Evolutionary conservation across 768 basidiomycete species (phyloP).

Genomic region (Neoboletus brunneissimus): DNA sequence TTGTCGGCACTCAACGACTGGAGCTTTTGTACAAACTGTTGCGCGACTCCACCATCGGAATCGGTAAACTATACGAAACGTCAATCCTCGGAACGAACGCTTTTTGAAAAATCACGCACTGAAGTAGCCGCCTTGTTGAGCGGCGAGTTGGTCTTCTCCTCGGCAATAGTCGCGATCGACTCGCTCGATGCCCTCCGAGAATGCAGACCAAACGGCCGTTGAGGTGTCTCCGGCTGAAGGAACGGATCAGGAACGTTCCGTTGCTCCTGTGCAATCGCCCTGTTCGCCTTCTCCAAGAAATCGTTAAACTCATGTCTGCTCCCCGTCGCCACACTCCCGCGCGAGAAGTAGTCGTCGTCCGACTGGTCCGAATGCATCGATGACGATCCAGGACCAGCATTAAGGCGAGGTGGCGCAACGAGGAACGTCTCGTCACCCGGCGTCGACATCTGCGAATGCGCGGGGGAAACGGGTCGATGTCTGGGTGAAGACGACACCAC

Average conservation of each 20-base stretch:
- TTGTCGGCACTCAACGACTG: constrained; percentile 78
- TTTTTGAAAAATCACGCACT: constrained; percentile 38
- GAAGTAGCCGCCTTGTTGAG: constrained; percentile 92
- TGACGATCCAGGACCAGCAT: constrained; percentile 29
- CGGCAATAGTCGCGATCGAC: constrained; percentile 87
- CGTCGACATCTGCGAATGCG: constrained; percentile 59
- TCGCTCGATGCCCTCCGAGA: constrained; percentile 84
- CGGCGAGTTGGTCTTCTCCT: constrained; percentile 87
- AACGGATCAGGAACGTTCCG: constrained; percentile 83
- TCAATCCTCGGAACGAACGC: not conserved
- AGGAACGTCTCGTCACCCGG: constrained; percentile 42
- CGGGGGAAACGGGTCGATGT: constrained; percentile 53
- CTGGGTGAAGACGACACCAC: constrained; percentile 36
- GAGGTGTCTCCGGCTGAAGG: constrained; percentile 59
- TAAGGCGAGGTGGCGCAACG: constrained; percentile 32
- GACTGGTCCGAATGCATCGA: constrained; percentile 51
- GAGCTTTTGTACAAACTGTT: constrained; percentile 84
- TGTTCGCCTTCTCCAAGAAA: constrained; percentile 86
- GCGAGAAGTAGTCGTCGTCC: constrained; percentile 58
- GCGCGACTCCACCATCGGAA: constrained; percentile 86
- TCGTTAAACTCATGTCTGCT: constrained; percentile 55
- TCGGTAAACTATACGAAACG: constrained; percentile 72
- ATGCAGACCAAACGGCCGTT: constrained; percentile 74
- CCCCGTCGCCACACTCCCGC: constrained; percentile 28
- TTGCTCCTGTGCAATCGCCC: constrained; percentile 77